These are phyloP conservation scores for Artomyces pyxidatus DNA, from an alignment of 768 basidiomycete species.

Conservation along the genomic window DNA sequence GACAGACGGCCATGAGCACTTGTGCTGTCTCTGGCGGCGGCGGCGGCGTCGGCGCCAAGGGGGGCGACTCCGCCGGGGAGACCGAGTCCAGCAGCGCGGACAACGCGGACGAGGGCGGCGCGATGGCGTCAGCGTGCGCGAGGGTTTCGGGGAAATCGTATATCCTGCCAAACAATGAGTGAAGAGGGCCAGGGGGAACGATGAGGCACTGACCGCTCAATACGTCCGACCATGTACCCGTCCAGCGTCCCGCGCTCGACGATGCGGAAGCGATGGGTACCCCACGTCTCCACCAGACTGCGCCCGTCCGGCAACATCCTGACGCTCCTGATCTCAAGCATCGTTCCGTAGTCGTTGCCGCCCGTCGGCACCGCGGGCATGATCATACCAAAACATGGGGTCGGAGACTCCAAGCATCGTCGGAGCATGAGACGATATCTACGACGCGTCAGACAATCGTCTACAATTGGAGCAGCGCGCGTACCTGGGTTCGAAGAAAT, in stretches of 20 bases:
- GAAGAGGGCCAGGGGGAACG: background rate
- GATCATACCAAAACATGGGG: conserved; percentile 90
- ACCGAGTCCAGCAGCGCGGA: background rate
- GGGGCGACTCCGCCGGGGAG: background rate
- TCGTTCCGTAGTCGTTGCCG: conserved; percentile 78
- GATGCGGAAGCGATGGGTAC: conserved; percentile 73
- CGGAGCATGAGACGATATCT: conserved; percentile 95
- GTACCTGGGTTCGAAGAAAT: conserved; percentile 87
- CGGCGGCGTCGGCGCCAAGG: background rate
- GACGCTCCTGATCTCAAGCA: conserved; percentile 82
- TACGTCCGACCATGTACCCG: conserved; percentile 81
- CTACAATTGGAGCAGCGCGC: conserved; percentile 2
- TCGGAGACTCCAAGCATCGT: conserved; percentile 73
- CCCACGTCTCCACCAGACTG: conserved; percentile 75
- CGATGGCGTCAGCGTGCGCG: conserved; percentile 3
- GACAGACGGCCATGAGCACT: conserved; percentile 45
- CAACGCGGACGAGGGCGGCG: conserved; percentile 4
- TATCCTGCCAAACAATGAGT: conserved; percentile 8
- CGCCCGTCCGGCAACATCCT: conserved; percentile 87
- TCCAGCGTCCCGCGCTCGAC: conserved; percentile 78
- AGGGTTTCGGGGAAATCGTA: conserved; percentile 13
- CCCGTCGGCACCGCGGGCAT: conserved; percentile 48
- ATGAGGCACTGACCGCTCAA: conserved; percentile 45
- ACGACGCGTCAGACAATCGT: background rate
- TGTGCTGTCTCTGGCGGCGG: conserved; percentile 11